A percentile compares a stretch with the other conserved stretches of the same genome.
phyloP scores from a whole-genome alignment of 2,329 filamentous ascomycete species.

The Emergomyces africanus region DNA sequence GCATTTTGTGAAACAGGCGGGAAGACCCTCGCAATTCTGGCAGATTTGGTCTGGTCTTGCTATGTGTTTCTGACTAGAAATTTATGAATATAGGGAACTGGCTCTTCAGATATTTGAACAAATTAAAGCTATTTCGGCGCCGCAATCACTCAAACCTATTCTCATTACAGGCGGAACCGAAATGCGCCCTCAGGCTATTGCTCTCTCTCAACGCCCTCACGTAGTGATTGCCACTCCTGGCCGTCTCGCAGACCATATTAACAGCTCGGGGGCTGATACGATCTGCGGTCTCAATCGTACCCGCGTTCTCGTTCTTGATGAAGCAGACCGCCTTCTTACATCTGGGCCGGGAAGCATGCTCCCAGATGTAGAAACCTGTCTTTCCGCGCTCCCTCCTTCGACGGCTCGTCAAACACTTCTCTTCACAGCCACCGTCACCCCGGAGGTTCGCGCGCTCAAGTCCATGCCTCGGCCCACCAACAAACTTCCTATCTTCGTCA shows the following conservation, averaged over 20 bases:
- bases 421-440: constrained; percentile 91
- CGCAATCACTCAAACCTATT: constrained; percentile 73
- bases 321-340: constrained; percentile 79
- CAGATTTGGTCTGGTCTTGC: not conserved
- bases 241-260: constrained; percentile 84
- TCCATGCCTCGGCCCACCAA: constrained; percentile 56
- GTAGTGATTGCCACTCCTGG: constrained; percentile 91
- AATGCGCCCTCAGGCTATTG: constrained; percentile 82
- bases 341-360: constrained; percentile 74
- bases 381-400: constrained; percentile 66
- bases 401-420: constrained; percentile 78
- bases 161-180: constrained; percentile 89
- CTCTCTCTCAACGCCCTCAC: constrained; percentile 69
- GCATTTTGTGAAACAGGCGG: not conserved
- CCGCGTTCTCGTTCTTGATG: constrained; percentile 81
- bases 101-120: constrained; percentile 96
- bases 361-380: constrained; percentile 81
- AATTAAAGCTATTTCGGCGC: constrained; percentile 80
- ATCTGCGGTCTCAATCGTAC: constrained; percentile 67
- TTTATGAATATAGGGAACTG: constrained; percentile 49
- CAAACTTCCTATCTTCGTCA: constrained; percentile 70
- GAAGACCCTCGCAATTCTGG: not conserved
- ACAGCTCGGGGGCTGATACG: constrained; percentile 82
- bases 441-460: constrained; percentile 79
- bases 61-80: not conserved